Conservation (phyloP, 805 yeast genomes). For the Komagataella phaffii region DNA sequence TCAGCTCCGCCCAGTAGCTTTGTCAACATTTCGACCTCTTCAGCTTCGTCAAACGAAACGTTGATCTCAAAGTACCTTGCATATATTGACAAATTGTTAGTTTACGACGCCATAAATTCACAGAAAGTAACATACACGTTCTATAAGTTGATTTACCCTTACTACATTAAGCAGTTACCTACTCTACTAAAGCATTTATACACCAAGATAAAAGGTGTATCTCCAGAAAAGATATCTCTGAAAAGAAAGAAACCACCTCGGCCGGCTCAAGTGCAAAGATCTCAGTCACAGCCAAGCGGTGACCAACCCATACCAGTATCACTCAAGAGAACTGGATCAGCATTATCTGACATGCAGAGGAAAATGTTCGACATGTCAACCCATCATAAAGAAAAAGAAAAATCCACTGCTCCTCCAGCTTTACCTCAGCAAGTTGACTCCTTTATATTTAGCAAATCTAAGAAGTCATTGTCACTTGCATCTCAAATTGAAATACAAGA, state of each 20-base stretch:
- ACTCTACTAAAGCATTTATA: conserved; percentile 13
- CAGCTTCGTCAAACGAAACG: not conserved
- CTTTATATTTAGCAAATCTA: not conserved
- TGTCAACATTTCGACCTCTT: not conserved
- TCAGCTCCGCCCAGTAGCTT: not conserved
- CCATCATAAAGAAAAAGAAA: not conserved
- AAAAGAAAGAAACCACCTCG: conserved; percentile 1
- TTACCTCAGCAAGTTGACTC: not conserved
- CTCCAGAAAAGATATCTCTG: conserved; percentile 4
- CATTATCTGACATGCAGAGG: conserved; percentile 14
- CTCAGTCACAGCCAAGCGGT: not conserved
- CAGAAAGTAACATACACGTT: conserved; percentile 11
- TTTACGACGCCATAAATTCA: conserved; percentile 18
- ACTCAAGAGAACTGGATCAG: conserved; percentile 10
- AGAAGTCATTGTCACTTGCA: not conserved
- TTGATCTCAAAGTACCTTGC: not conserved
- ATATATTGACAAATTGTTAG: conserved; percentile 17
- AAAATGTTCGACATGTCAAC: conserved; percentile 20
- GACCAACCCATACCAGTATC: conserved; percentile 2
- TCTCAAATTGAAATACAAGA: not conserved
- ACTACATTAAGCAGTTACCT: conserved; percentile 13
- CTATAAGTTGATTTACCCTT: conserved; percentile 18
- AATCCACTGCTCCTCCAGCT: not conserved
- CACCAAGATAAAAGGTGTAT: conserved; percentile 16
- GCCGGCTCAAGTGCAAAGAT: not conserved